A percentile compares a stretch with the other conserved stretches of the same genome.
phyloP scores from a whole-genome alignment of 352 stramenopile genomes.

The Phytophthora quininea region DNA sequence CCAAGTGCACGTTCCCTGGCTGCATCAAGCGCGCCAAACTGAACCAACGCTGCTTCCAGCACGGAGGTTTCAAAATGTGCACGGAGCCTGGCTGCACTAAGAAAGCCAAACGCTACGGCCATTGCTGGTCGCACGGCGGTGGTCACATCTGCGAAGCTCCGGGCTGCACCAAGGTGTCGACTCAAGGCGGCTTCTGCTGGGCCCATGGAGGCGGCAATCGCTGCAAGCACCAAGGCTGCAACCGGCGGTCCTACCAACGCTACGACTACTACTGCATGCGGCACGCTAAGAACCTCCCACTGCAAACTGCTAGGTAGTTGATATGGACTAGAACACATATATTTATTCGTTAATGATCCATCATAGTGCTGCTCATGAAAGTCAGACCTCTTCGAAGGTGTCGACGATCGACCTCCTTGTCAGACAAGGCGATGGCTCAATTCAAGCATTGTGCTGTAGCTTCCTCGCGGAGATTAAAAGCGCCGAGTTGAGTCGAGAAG shows the following conservation, averaged over 20 bases:
- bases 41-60: slow-evolving; percentile 73
- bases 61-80: slow-evolving; percentile 73
- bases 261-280: slow-evolving; percentile 68
- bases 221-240: slow-evolving; percentile 59
- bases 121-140: slow-evolving; percentile 76
- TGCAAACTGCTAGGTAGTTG: too few species aligned
- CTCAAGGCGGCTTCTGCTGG: slow-evolving; percentile 69
- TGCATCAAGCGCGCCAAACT: slow-evolving; percentile 67
- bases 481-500: background rate
- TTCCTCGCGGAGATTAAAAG: background rate
- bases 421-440: background rate
- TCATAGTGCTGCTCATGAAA: background rate
- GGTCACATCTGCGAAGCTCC: slow-evolving; percentile 61
- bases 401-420: background rate
- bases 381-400: background rate
- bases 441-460: background rate
- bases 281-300: slow-evolving; percentile 23
- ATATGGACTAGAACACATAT: too few species aligned
- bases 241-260: slow-evolving; percentile 62
- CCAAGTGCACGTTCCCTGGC: slow-evolving; percentile 42
- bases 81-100: slow-evolving; percentile 56
- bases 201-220: slow-evolving; percentile 69
- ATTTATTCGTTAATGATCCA: background rate
- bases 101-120: slow-evolving; percentile 71
- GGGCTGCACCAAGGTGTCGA: slow-evolving; percentile 66